Evolutionary conservation across 495 filamentous ascomycete species (phyloP).

Genomic region (Chaetomium tenue): DNA sequence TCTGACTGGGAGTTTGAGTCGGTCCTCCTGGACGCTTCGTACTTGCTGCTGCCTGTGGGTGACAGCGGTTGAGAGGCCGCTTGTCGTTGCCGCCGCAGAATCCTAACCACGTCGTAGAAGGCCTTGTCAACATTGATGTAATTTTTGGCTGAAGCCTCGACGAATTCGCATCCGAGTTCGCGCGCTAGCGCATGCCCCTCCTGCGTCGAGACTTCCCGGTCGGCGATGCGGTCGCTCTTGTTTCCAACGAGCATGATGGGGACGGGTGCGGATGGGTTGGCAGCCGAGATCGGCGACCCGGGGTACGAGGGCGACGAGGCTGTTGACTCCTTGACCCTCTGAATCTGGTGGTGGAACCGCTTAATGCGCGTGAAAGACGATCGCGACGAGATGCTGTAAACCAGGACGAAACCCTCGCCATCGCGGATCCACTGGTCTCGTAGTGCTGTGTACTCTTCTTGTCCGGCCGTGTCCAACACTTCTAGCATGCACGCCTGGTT

Average conservation of each 20-base stretch:
- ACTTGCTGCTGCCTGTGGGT: constrained; percentile 36
- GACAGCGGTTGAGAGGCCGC: constrained; percentile 43
- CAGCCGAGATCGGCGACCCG: constrained; percentile 56
- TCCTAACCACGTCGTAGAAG: constrained; percentile 95
- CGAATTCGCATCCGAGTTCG: constrained; percentile 93
- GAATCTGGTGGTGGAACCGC: constrained; percentile 93
- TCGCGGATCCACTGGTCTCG: constrained; percentile 98
- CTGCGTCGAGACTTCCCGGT: constrained; percentile 93
- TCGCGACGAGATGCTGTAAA: constrained; percentile 96
- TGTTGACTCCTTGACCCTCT: constrained; percentile 92
- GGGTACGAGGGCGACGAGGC: constrained; percentile 72
- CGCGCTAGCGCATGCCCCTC: constrained; percentile 90
- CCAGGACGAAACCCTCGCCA: constrained; percentile 94
- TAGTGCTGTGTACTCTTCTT: constrained; percentile 97
- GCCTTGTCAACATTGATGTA: constrained; percentile 99
- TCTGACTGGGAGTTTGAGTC: constrained; percentile 24
- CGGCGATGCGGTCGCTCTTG: constrained; percentile 94
- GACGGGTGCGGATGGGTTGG: constrained; percentile 60
- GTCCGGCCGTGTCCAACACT: constrained; percentile 96
- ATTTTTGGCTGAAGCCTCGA: constrained; percentile 98
- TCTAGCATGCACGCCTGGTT: constrained; percentile 97
- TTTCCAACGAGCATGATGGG: constrained; percentile 99
- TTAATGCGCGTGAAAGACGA: constrained; percentile 93
- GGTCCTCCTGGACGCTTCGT: constrained; percentile 28
- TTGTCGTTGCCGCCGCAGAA: constrained; percentile 78